Evolutionary conservation across 768 basidiomycete species (phyloP).

Genomic region (Suillus fuscotomentosus): DNA sequence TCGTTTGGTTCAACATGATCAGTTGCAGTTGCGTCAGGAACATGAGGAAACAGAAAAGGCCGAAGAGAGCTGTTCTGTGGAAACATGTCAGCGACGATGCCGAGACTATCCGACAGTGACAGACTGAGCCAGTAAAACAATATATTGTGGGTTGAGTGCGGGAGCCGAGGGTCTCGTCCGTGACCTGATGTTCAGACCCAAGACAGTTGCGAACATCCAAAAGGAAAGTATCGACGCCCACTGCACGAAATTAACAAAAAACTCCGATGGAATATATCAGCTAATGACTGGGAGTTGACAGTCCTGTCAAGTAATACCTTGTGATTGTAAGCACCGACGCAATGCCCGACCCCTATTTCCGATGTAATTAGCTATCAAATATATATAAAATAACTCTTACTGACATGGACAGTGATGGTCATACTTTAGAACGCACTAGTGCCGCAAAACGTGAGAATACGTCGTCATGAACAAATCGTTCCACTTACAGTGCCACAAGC

Average conservation of each 20-base stretch:
- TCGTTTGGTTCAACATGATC: conserved; percentile 65
- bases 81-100: conserved; percentile 9
- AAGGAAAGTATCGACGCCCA: conserved; percentile 58
- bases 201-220: conserved; percentile 62
- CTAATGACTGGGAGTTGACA: background rate
- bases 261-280: conserved; percentile 39
- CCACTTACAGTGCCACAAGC: conserved; percentile 73
- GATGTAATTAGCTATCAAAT: background rate
- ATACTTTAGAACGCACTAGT: conserved; percentile 75
- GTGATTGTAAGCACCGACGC: conserved; percentile 90
- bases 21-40: conserved; percentile 57
- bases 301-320: conserved; percentile 47
- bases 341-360: conserved; percentile 82
- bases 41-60: conserved; percentile 64
- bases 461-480: background rate
- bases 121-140: conserved; percentile 74
- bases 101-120: conserved; percentile 28
- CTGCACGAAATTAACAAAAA: conserved; percentile 80
- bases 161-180: conserved; percentile 15
- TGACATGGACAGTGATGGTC: conserved; percentile 91
- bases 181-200: conserved; percentile 48
- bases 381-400: conserved; percentile 22
- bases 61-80: conserved; percentile 65
- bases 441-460: conserved; percentile 1
- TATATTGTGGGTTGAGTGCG: conserved; percentile 61